phyloP scores from a whole-genome alignment of 495 filamentous ascomycete species.

The Aspergillus haitiensis region DNA sequence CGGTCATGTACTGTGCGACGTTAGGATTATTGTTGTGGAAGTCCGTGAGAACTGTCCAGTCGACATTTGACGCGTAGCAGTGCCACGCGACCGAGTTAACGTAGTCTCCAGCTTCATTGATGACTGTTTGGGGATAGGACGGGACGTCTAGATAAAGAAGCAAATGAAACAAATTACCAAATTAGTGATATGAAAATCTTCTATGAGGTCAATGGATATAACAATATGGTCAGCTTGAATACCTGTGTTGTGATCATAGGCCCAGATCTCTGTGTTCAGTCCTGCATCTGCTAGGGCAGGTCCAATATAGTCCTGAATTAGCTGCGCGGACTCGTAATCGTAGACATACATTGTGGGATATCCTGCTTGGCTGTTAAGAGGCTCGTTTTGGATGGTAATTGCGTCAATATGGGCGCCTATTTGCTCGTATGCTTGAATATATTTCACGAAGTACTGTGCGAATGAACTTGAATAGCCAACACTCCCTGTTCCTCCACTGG shows the following conservation, averaged over 20 bases:
- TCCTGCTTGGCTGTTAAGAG: slow-evolving; percentile 52
- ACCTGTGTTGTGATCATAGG: slow-evolving; percentile 60
- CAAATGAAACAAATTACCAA: not conserved
- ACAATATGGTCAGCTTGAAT: slow-evolving; percentile 4
- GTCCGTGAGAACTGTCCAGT: slow-evolving; percentile 52
- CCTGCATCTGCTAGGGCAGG: slow-evolving; percentile 46
- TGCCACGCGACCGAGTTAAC: slow-evolving; percentile 56
- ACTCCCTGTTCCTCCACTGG: slow-evolving; percentile 25
- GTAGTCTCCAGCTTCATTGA: slow-evolving; percentile 42
- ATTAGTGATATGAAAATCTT: no score
- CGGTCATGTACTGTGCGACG: slow-evolving; percentile 57
- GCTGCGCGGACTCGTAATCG: slow-evolving; percentile 47
- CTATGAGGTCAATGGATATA: no score
- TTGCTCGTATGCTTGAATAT: slow-evolving; percentile 50
- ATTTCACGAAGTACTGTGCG: slow-evolving; percentile 58
- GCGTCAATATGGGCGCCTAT: slow-evolving; percentile 51
- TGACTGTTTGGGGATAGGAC: slow-evolving; percentile 50
- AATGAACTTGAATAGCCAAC: slow-evolving; percentile 43
- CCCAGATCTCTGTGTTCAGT: slow-evolving; percentile 50
- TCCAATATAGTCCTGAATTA: slow-evolving; percentile 52
- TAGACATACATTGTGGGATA: slow-evolving; percentile 57
- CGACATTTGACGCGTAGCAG: slow-evolving; percentile 49
- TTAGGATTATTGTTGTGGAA: slow-evolving; percentile 49
- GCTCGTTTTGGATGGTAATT: slow-evolving; percentile 60
- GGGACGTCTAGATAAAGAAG: slow-evolving; percentile 29